phyloP scores from a whole-genome alignment of 768 basidiomycete genomes.

The Phaeolepiota aurea region DNA sequence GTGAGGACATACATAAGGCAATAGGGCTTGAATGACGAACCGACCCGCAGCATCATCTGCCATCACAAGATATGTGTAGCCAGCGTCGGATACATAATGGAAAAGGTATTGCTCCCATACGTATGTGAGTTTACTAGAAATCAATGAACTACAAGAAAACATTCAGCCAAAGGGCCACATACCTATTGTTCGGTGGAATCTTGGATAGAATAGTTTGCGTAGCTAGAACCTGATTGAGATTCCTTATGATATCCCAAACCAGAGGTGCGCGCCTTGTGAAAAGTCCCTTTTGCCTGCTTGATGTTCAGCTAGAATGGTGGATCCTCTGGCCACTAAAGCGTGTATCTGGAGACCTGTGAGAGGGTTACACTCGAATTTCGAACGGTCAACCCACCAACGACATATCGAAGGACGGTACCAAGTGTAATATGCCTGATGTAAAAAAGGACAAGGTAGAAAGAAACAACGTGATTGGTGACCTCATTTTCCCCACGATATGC shows the following conservation, averaged over 20 bases:
- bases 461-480: too few relatives aligned
- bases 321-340: conserved; percentile 71
- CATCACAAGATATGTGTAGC: conserved; percentile 87
- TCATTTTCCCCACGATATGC: conserved; percentile 5
- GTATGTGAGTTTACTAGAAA: conserved; percentile 64
- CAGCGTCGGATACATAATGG: conserved; percentile 87
- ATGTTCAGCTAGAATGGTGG: conserved; percentile 82
- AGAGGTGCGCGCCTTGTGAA: conserved; percentile 62
- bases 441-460: too few relatives aligned
- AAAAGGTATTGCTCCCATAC: conserved; percentile 92
- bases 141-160: too few relatives aligned
- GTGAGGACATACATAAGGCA: background rate
- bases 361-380: background rate
- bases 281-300: conserved; percentile 77
- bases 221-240: conserved; percentile 30
- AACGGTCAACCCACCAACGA: conserved; percentile 17
- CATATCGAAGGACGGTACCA: conserved; percentile 13
- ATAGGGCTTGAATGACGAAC: conserved; percentile 28
- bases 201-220: conserved; percentile 87
- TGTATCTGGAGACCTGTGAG: conserved; percentile 47
- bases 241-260: too few relatives aligned
- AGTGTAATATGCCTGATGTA: too few relatives aligned
- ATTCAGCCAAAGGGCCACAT: conserved; percentile 13
- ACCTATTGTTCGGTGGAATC: conserved; percentile 86
- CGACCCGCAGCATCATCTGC: conserved; percentile 89